A percentile compares a stretch with the other conserved stretches of the same genome.
These are phyloP conservation scores for Bathelium albidoporum DNA, from an alignment of 495 filamentous ascomycete genomes.

Conservation along the genomic window DNA sequence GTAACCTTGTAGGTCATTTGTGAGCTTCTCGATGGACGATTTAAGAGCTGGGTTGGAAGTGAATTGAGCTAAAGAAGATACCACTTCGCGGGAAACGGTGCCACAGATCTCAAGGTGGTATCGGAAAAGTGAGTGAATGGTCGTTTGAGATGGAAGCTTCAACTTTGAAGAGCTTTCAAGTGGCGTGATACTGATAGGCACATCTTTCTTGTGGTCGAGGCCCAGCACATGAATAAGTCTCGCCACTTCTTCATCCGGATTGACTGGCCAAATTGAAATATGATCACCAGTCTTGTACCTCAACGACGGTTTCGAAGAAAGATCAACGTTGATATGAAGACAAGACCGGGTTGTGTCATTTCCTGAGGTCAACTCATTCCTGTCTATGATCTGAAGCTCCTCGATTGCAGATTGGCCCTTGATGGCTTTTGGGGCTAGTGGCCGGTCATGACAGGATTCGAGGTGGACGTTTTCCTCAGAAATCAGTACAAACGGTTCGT, in stretches of 20 bases:
- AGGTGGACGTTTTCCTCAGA: slow-evolving; percentile 29
- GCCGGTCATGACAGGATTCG: slow-evolving; percentile 9
- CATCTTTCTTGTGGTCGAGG: neutral
- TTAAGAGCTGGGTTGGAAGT: slow-evolving; percentile 34
- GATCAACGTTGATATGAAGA: slow-evolving; percentile 42
- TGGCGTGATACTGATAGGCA: slow-evolving; percentile 27
- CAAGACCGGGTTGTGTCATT: slow-evolving; percentile 31
- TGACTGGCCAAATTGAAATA: slow-evolving; percentile 22
- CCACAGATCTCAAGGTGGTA: slow-evolving; percentile 44
- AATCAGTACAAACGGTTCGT: slow-evolving; percentile 35
- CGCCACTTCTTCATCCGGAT: slow-evolving; percentile 9
- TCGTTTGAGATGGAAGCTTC: slow-evolving; percentile 38
- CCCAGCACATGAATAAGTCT: slow-evolving; percentile 6
- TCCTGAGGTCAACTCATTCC: neutral
- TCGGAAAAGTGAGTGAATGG: slow-evolving; percentile 32
- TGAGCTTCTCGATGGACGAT: slow-evolving; percentile 26
- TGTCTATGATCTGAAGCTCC: neutral
- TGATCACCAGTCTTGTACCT: slow-evolving; percentile 31
- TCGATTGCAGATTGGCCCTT: neutral
- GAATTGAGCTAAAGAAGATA: slow-evolving; percentile 36
- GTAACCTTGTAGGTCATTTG: slow-evolving; percentile 31
- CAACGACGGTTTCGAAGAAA: slow-evolving; percentile 23
- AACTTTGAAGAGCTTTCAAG: slow-evolving; percentile 30
- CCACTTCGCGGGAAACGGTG: slow-evolving; percentile 36
- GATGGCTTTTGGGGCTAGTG: neutral